phyloP scores from a whole-genome alignment of 805 yeast genomes.

The Ascoidea asiatica region DNA sequence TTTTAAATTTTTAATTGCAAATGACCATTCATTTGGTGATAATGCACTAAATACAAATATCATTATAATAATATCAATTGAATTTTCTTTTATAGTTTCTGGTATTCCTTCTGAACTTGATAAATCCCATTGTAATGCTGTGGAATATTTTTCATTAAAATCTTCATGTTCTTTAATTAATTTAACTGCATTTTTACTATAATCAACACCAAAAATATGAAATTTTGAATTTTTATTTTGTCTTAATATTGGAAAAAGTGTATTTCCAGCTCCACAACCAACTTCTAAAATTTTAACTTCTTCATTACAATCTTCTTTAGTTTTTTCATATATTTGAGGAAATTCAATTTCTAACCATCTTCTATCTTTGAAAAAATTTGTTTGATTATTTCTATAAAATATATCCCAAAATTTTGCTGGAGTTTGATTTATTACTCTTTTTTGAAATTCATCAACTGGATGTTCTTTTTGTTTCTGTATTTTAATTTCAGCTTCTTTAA shows the following conservation, averaged over 20 bases:
- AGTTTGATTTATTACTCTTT: conserved; percentile 58
- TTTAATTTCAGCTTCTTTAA: conserved; percentile 57
- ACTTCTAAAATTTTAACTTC: conserved; percentile 76
- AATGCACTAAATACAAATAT: conserved; percentile 89
- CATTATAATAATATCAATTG: conserved; percentile 89
- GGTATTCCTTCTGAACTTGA: conserved; percentile 71
- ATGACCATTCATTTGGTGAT: conserved; percentile 81
- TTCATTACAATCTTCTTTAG: conserved; percentile 40
- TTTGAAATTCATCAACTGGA: conserved; percentile 86
- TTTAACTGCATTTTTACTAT: conserved; percentile 80
- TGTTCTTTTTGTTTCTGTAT: conserved; percentile 60
- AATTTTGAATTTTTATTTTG: conserved; percentile 74
- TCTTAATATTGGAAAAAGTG: conserved; percentile 77
- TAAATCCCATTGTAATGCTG: conserved; percentile 91
- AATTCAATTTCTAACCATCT: conserved; percentile 95
- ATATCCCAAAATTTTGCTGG: conserved; percentile 95
- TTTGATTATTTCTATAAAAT: conserved; percentile 80
- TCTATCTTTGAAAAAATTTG: conserved; percentile 91
- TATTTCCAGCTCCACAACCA: conserved; percentile 98
- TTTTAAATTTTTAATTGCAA: conserved; percentile 58
- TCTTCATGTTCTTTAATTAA: conserved; percentile 54
- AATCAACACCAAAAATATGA: conserved; percentile 75
- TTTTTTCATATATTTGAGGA: conserved; percentile 70
- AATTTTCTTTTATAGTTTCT: conserved; percentile 65
- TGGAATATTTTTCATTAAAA: conserved; percentile 49